Conservation (phyloP, 2,329 filamentous ascomycete species). For the Aaosphaeria pasadenensis region DNA sequence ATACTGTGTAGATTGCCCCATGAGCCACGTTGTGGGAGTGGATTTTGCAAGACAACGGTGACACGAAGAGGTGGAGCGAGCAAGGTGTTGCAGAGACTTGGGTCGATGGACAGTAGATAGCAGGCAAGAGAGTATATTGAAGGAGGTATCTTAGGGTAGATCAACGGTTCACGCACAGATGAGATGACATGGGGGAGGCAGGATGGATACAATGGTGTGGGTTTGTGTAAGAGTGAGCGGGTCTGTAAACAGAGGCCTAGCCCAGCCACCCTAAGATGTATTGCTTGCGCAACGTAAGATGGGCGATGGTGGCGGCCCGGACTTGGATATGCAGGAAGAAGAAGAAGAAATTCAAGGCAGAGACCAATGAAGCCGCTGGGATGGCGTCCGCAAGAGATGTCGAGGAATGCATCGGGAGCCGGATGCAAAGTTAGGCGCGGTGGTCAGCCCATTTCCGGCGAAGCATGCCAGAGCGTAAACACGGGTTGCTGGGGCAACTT, state of each 20-base stretch:
- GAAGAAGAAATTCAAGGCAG: conserved; percentile 6
- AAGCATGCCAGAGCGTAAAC: conserved; percentile 12
- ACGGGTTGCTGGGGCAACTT: conserved; percentile 11
- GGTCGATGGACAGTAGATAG: neutral
- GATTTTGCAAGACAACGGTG: conserved; percentile 6
- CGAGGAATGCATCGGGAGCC: conserved; percentile 9
- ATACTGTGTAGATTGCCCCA: conserved; percentile 9
- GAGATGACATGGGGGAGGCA: conserved; percentile 16
- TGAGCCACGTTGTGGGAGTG: conserved; percentile 8
- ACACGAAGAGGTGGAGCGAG: conserved; percentile 7
- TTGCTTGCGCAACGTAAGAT: conserved; percentile 18
- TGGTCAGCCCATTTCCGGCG: neutral
- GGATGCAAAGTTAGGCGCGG: conserved; percentile 1
- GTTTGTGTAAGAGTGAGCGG: conserved; percentile 1
- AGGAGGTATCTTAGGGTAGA: conserved; percentile 17
- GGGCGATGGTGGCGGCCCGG: conserved; percentile 8
- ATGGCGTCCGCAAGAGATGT: neutral
- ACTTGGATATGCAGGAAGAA: conserved; percentile 6
- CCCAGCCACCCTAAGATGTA: conserved; percentile 3
- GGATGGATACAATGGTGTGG: conserved; percentile 3
- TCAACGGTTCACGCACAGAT: conserved; percentile 31
- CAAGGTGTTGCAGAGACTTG: conserved; percentile 1
- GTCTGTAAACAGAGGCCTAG: conserved; percentile 34
- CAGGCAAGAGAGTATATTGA: conserved; percentile 1
- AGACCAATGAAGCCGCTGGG: conserved; percentile 9